phyloP scores from a whole-genome alignment of 2,329 filamentous ascomycete genomes.

The Neonectria punicea region DNA sequence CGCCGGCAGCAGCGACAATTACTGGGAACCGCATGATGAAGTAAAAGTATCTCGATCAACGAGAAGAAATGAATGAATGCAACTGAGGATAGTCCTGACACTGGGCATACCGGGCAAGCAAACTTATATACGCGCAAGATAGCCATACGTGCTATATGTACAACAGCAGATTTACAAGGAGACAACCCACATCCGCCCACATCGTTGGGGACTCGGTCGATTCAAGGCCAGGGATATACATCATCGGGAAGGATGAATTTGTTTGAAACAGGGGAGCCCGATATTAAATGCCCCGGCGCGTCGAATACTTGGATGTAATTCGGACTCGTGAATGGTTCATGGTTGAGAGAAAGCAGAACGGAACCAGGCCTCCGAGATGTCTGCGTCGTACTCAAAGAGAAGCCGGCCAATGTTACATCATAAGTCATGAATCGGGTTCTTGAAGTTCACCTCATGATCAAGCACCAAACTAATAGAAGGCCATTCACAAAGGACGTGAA shows the following conservation, averaged over 20 bases:
- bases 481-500: not conserved
- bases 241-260: not conserved
- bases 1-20: slow-evolving; percentile 1
- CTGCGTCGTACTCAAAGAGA: not conserved
- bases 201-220: slow-evolving; percentile 29
- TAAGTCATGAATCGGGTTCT: not conserved
- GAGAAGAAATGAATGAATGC: slow-evolving; percentile 6
- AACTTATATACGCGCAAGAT: not conserved
- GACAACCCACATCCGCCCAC: slow-evolving; percentile 23
- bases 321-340: not conserved
- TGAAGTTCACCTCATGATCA: not conserved
- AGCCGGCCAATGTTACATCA: not conserved
- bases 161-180: not conserved
- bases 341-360: not conserved
- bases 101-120: not conserved
- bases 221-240: not conserved
- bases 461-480: not conserved
- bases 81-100: not conserved
- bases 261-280: not conserved
- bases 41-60: slow-evolving; percentile 14
- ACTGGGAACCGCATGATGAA: slow-evolving; percentile 3
- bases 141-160: not conserved
- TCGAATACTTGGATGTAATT: not conserved
- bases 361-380: not conserved
- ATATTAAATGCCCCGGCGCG: not conserved